Percentiles rank a stretch among this genome's conserved stretches.
These are phyloP conservation scores for Globisporangium nagaii DNA, from an alignment of 352 stramenopile genomes.

Conservation along the genomic window DNA sequence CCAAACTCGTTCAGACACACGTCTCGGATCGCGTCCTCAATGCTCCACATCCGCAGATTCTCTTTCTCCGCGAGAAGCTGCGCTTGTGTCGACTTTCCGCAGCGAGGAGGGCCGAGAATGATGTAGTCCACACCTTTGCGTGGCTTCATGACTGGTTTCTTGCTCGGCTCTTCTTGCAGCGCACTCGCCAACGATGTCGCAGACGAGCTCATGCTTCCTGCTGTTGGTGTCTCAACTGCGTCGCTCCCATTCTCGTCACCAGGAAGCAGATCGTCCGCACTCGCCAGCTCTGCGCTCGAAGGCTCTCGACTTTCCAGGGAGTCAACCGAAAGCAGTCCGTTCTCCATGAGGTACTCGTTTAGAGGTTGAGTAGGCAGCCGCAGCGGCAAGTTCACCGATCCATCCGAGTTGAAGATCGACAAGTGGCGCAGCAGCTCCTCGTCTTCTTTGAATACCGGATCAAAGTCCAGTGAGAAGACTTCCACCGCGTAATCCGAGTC, in stretches of 20 bases:
- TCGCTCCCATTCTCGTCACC: neutral
- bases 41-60: constrained; percentile 52
- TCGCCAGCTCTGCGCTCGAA: neutral
- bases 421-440: constrained; percentile 74
- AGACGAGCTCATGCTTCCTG: neutral
- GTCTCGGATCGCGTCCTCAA: constrained; percentile 66
- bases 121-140: constrained; percentile 72
- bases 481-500: constrained; percentile 87
- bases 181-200: neutral
- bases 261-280: neutral
- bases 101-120: constrained; percentile 69
- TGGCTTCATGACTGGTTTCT: neutral
- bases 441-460: constrained; percentile 75
- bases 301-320: neutral
- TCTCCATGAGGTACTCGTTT: constrained; percentile 45
- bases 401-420: constrained; percentile 52
- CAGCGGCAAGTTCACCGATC: constrained; percentile 67
- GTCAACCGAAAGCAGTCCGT: constrained; percentile 23
- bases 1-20: constrained; percentile 21
- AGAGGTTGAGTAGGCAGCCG: constrained; percentile 59
- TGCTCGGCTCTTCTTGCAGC: neutral
- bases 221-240: neutral
- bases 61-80: constrained; percentile 72
- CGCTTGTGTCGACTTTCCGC: constrained; percentile 77
- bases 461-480: constrained; percentile 90